Evolutionary conservation across 306 rosid genomes (phyloP), one percentile per base, ranked within the genome.

Genomic region (Lotus japonicus): DNA sequence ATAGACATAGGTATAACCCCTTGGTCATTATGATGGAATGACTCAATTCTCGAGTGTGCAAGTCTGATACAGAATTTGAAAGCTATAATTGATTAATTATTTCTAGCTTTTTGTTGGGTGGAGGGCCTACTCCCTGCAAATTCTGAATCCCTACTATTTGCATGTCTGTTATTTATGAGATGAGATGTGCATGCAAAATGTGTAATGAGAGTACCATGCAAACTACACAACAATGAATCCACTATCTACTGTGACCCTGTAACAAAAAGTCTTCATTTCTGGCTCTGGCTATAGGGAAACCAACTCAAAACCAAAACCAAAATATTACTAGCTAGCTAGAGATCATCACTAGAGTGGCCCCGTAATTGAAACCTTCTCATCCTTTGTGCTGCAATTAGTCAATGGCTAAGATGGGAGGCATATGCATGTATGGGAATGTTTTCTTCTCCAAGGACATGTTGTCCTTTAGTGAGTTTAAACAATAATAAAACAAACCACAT

Each of bases 51-150:
- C 85, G 84, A 81, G 73, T 41, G 71, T 17, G 61, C 12, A 38
- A 33, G 74, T 14, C 72, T 68, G 77, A 58, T 58, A 66, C 70
- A 33, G 87, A 80, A 72, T 85, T 81, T 82, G 61, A 79, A 77
- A 81, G 81, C 84, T 82, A 85, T 88, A 79, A 88, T 85, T 88
- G 87, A 80, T 83, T 84, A 70, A 88, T 88, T 88, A 85, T 88
- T 72, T 81, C 70, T 71, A 74, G 75, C 78, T 67, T 77, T 74
- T 77, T 64, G 65, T 84, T 52, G 79, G 80, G 73, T 46, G 19
- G 66, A 68, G 82, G 85, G 74, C 82, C 85, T 81, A 72, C 85
- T 11, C 0, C 8, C 85, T 72, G 82, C 82, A 68, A 26, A 35
- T 72, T 72, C 85, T 81, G 85, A 77, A 75, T 54, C 28, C 69